Base-by-base conservation (phyloP, 108 stramenopile genomes). In the Cyclostephanos tholiformis region DNA sequence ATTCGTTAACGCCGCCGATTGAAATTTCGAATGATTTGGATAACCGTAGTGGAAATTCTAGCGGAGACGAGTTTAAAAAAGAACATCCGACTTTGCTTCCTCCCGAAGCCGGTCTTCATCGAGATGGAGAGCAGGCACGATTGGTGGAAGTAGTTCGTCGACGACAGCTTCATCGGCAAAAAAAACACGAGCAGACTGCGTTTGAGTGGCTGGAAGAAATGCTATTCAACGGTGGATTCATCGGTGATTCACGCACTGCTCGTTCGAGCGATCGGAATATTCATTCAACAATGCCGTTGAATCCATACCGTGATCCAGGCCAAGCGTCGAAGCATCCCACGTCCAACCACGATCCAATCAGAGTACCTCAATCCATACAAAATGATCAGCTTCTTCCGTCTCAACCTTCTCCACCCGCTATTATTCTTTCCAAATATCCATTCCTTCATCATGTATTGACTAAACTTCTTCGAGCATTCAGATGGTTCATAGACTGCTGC, bases 71-170 rank as follows among this genome's bases (percentile, higher is more conserved):
- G 1, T 36, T 30, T 0, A 13, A 39, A 22, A 32, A 53, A 51
- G 2, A 67, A 35, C 22, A 9, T 23, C 65, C 32, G 17, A 2
- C 46, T 11, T 67, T 65, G 35, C 29, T 60, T 2, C 11, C 55
- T 13, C 74, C 74, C 30, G 56, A 75, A 49, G 77, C 77, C 25
- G 77, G 56, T 25, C 71, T 79, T 58, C 77, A 79, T 59, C 52
- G 77, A 27, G 77, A 79, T 57, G 77, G 77, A 14, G 77, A 79
- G 38, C 77, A 79, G 52, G 77, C 77, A 12, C 65, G 77, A 39
- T 58, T 79, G 20, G 71, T 79, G 14, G 70, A 79, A 60, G 38
- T 55, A 19, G 71, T 72, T 27, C 57, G 71, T 44, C 63, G 69
- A 20, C 77, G 77, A 22, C 66, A 79, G 36, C 55, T 71, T 36